Evolutionary conservation across 192 early-diverging fungal species (phyloP), one percentile per base, ranked within the genome.

Genomic region (Coemansia sp.): DNA sequence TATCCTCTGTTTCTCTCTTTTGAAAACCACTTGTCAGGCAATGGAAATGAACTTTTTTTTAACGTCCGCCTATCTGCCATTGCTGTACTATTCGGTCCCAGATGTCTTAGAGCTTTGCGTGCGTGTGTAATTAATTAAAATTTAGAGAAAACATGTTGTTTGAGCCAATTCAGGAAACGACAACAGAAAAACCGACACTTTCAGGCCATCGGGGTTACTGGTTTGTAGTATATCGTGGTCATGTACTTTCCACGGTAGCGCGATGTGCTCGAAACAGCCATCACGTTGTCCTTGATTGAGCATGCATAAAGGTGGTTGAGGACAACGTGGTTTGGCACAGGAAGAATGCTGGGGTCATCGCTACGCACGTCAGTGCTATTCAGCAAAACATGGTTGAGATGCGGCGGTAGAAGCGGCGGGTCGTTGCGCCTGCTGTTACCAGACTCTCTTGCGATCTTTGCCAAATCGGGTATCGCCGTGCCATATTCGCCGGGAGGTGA

Each of bases 241-340:
- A 79, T 73, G 69, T 82, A 82, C 90, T 99, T 99, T 65, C 92
- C 93, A 56, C 93, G 84, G 73, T 99, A 99, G 60, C 96, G 86
- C 35, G 91, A 87, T 11, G 97, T 97, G 29, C 86, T 87, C 32
- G 89, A 90, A 43, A 99, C 83, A 14, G 95, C 95, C 92, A 99
- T 92, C 17, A 99, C 95, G 15, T 94, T 92, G 62, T 97, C 93
- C 62, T 92, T 87, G 58, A 99, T 97, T 11, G 91, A 93, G 69
- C 92, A 96, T 7, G 96, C 95, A 73, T 97, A 97, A 46, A 99
- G 76, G 72, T 99, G 96, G 71, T 97, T 97, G 62, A 99, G 73
- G 23, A 89, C 90, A 13, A 97, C 96, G 69, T 95, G 92, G 63
- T 93, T 93, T 9, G 96, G 96, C 22, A 92, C 90, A 0, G 92